A percentile compares a stretch with the other conserved stretches of the same genome.
phyloP scores from a whole-genome alignment of 2,329 filamentous ascomycete genomes.

The Fusarium subglutinans region DNA sequence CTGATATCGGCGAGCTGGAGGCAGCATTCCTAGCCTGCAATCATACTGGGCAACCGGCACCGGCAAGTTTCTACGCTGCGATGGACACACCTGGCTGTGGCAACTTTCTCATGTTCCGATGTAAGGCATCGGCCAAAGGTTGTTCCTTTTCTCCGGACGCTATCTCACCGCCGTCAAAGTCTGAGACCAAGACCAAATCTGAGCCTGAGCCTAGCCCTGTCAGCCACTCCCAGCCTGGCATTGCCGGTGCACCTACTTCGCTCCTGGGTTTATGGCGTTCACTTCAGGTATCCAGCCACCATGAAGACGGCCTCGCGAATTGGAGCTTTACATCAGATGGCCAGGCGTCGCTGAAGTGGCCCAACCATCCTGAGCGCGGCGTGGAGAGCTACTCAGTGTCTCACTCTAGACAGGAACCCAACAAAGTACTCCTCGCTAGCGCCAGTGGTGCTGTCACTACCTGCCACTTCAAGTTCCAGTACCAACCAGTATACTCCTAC shows the following conservation, averaged over 20 bases:
- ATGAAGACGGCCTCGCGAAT: not conserved
- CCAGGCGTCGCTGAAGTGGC: not conserved
- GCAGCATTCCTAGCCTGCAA: not conserved
- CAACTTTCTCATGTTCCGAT: slow-evolving; percentile 3
- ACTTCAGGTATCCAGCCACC: not conserved
- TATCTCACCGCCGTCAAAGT: not conserved
- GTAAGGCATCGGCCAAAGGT: not conserved
- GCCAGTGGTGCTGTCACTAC: not conserved
- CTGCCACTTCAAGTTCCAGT: not conserved
- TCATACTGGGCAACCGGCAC: not conserved
- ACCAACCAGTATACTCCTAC: not conserved
- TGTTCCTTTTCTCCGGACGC: not conserved
- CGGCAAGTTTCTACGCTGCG: not conserved
- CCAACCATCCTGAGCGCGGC: not conserved
- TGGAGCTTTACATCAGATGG: not conserved
- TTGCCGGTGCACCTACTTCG: not conserved
- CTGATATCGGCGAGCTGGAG: not conserved
- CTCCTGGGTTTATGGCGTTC: not conserved
- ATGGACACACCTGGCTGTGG: not conserved
- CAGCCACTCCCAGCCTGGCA: not conserved
- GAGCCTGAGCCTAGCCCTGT: not conserved
- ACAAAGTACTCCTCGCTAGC: not conserved
- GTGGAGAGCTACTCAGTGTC: not conserved
- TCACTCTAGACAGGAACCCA: not conserved
- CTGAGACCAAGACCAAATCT: not conserved